Evolutionary conservation across 2,329 filamentous ascomycete genomes (phyloP).

Genomic region (Fonsecaea multimorphosa): DNA sequence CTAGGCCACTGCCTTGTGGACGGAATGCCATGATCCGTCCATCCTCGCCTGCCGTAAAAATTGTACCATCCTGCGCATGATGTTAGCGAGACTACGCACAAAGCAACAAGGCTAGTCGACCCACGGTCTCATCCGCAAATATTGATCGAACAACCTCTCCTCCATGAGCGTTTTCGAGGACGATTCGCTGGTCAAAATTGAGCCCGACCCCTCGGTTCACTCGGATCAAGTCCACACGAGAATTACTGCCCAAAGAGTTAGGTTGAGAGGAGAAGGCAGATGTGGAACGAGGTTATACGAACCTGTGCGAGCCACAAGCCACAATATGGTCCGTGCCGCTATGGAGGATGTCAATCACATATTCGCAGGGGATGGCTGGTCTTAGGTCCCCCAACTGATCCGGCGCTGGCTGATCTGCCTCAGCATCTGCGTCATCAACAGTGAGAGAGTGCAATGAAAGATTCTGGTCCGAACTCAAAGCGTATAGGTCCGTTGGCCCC

Average conservation of each 20-base stretch:
- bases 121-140: constrained; percentile 53
- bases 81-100: constrained; percentile 4
- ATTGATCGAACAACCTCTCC: constrained; percentile 56
- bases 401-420: constrained; percentile 56
- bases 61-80: constrained; percentile 44
- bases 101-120: constrained; percentile 23
- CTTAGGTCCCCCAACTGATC: constrained; percentile 63
- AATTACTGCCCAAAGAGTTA: constrained; percentile 28
- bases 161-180: constrained; percentile 56
- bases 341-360: constrained; percentile 61
- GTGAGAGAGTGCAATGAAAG: constrained; percentile 62
- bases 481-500: constrained; percentile 59
- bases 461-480: constrained; percentile 67
- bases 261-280: background rate
- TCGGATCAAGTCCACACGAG: constrained; percentile 49
- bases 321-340: constrained; percentile 35
- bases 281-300: constrained; percentile 6
- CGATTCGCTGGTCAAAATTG: constrained; percentile 48
- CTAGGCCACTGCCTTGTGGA: constrained; percentile 1
- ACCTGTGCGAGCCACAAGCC: constrained; percentile 39
- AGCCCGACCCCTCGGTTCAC: constrained; percentile 42
- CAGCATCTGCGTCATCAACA: constrained; percentile 50
- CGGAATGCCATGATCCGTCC: constrained; percentile 41
- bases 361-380: constrained; percentile 62
- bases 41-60: constrained; percentile 56